These are phyloP conservation scores for Cynanchum wilfordii DNA, from an alignment of 257 asterid genomes.

Conservation along the genomic window DNA sequence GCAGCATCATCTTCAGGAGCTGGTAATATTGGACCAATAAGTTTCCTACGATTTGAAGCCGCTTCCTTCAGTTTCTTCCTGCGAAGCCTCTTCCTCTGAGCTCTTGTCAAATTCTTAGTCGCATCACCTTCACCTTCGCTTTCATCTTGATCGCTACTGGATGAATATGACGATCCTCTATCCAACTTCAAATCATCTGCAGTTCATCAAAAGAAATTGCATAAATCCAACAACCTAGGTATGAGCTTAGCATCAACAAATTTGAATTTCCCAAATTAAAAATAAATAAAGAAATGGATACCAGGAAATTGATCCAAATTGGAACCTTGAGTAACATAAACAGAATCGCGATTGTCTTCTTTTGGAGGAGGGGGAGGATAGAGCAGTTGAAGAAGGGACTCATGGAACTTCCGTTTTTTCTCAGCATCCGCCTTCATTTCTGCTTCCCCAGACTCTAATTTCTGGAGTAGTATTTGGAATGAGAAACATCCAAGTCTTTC, in stretches of 20 bases:
- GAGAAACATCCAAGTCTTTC: too few relatives aligned
- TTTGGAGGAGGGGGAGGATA: constrained; percentile 63
- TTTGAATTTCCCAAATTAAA: neutral
- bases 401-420: constrained; percentile 52
- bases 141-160: constrained; percentile 16
- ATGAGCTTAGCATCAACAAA: neutral
- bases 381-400: constrained; percentile 53
- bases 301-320: constrained; percentile 37
- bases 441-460: neutral
- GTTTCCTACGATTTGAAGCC: constrained; percentile 37
- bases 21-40: constrained; percentile 61
- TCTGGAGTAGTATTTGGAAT: too few relatives aligned
- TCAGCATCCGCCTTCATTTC: constrained; percentile 37
- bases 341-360: constrained; percentile 22
- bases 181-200: constrained; percentile 38
- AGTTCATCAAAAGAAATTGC: neutral
- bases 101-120: constrained; percentile 51
- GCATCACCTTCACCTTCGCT: constrained; percentile 15
- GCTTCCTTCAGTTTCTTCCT: constrained; percentile 61
- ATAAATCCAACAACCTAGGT: neutral
- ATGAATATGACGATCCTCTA: constrained; percentile 26
- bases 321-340: constrained; percentile 10
- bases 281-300: neutral
- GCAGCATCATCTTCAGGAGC: neutral
- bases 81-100: constrained; percentile 74